phyloP scores from a whole-genome alignment of 148 eudicot species.

The Chenopodium berlandieri region DNA sequence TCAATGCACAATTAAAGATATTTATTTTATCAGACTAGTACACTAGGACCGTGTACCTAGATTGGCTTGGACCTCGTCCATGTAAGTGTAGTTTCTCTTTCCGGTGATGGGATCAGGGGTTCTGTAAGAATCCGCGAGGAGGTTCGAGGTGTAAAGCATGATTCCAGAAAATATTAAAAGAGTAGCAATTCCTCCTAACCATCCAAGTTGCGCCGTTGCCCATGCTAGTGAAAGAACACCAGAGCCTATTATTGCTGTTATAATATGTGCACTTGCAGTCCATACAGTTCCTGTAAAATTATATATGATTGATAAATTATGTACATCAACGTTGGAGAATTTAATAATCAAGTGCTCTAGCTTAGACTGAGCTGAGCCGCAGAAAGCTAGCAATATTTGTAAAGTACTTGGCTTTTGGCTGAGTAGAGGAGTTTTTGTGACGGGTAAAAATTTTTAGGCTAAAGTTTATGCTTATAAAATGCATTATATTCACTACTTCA shows the following conservation, averaged over 20 bases:
- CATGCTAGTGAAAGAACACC: conserved; percentile 73
- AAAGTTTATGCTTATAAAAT: neutral
- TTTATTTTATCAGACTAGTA: no score
- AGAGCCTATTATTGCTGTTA: conserved; percentile 68
- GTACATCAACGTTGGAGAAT: neutral
- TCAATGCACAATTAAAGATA: no score
- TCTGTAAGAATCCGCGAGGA: conserved; percentile 64
- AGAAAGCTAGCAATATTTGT: no score
- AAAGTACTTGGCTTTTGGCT: neutral
- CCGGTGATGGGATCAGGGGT: conserved; percentile 46
- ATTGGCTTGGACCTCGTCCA: conserved; percentile 47
- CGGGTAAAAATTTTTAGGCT: neutral
- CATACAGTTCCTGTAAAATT: conserved; percentile 45
- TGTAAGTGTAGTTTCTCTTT: conserved; percentile 49
- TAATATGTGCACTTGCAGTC: conserved; percentile 69
- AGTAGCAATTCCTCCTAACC: conserved; percentile 53
- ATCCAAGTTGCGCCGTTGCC: conserved; percentile 69
- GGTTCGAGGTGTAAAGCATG: conserved; percentile 49
- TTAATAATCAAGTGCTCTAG: neutral
- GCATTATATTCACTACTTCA: no score
- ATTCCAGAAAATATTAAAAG: conserved; percentile 45
- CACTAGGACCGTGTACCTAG: conserved; percentile 32
- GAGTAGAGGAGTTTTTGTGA: neutral
- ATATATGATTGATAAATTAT: neutral
- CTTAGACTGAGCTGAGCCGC: neutral